phyloP scores from a whole-genome alignment of 2,329 filamentous ascomycete genomes.

The Penicillium expansum region DNA sequence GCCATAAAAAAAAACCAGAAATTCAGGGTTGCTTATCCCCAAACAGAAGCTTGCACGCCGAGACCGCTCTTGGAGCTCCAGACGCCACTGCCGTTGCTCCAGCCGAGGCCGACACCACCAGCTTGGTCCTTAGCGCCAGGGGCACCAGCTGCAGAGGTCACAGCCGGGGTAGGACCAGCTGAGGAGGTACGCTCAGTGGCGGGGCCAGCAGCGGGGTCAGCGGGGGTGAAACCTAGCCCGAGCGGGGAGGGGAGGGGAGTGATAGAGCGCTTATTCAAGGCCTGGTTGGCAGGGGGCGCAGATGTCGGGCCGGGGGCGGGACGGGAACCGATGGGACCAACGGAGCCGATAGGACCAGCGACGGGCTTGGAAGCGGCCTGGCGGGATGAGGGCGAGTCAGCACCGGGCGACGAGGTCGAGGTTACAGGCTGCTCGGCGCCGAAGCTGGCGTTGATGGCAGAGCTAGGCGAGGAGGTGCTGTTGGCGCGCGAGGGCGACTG shows the following conservation, averaged over 20 bases:
- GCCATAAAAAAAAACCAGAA: neutral
- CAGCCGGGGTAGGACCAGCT: constrained; percentile 57
- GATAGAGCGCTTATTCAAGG: constrained; percentile 76
- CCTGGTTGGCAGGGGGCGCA: constrained; percentile 52
- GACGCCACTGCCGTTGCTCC: constrained; percentile 76
- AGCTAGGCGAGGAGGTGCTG: constrained; percentile 74
- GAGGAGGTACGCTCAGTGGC: constrained; percentile 56
- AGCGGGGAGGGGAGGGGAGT: constrained; percentile 90
- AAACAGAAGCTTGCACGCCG: constrained; percentile 87
- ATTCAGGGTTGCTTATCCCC: constrained; percentile 62
- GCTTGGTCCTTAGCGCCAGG: constrained; percentile 42
- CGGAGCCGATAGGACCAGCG: constrained; percentile 58
- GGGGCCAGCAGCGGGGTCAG: constrained; percentile 40
- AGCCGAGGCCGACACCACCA: constrained; percentile 55
- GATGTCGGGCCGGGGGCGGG: constrained; percentile 60
- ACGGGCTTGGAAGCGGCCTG: constrained; percentile 56
- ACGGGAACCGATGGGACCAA: constrained; percentile 91
- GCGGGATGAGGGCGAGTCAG: constrained; percentile 68
- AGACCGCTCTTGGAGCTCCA: constrained; percentile 82
- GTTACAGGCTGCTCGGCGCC: constrained; percentile 65
- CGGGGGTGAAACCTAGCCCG: constrained; percentile 66
- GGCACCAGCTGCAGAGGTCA: constrained; percentile 42
- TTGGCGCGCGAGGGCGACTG: constrained; percentile 68
- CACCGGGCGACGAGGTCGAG: constrained; percentile 77
- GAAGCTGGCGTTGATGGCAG: constrained; percentile 47